These are phyloP conservation scores for Gautieria morchelliformis DNA, from an alignment of 768 basidiomycete species.

Conservation along the genomic window DNA sequence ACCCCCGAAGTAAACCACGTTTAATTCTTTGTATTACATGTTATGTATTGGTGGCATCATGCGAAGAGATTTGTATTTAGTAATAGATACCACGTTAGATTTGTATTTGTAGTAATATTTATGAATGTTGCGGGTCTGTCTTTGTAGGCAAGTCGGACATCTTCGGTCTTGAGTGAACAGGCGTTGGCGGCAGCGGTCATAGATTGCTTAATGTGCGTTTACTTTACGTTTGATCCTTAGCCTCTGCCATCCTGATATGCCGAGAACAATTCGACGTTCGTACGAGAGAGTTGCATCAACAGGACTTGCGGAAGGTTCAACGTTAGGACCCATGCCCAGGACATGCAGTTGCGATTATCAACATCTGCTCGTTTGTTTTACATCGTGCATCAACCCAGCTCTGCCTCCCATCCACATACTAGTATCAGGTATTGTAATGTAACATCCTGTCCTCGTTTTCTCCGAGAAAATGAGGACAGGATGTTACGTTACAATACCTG, in stretches of 20 bases:
- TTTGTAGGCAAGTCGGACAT: neutral
- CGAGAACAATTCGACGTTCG: slow-evolving; percentile 6
- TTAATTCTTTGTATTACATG: no score
- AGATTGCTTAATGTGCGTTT: slow-evolving; percentile 5
- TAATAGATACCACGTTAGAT: no score
- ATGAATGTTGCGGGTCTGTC: no score
- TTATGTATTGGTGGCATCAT: no score
- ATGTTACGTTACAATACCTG: no score
- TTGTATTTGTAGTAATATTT: no score
- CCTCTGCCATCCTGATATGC: neutral
- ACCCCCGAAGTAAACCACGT: no score
- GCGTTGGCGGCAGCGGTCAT: neutral
- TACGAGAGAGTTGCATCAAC: slow-evolving; percentile 4
- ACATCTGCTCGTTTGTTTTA: neutral
- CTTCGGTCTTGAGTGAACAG: neutral
- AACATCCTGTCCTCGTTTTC: neutral
- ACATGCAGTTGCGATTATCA: neutral
- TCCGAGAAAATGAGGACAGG: no score
- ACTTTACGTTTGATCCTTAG: neutral
- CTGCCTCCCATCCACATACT: neutral
- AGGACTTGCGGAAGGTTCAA: slow-evolving; percentile 1
- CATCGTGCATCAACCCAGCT: neutral
- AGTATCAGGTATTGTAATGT: neutral
- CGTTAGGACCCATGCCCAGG: neutral
- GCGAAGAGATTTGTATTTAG: no score